Evolutionary conservation across 2,329 filamentous ascomycete species (phyloP), one percentile per base, ranked within the genome.

Genomic region (Cylindrodendrum hubeiense): DNA sequence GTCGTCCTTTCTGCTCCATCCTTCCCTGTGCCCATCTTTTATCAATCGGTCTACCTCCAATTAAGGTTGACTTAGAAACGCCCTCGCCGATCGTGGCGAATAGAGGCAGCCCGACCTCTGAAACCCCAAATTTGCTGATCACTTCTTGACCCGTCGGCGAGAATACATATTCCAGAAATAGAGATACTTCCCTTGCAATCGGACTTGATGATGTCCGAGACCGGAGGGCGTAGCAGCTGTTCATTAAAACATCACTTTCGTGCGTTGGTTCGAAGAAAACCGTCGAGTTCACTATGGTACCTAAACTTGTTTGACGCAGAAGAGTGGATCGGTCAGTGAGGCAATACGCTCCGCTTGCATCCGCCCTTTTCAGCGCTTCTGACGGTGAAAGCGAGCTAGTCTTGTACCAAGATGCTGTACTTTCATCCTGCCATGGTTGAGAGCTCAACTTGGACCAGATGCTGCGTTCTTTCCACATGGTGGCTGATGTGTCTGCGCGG

Each of bases 391-490:
- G 17, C 34, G 4, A 5, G 41, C 43, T 57, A 19, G 21, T 37
- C 12, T 49, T 57, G 9, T 57, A 57, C 54, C 54, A 57, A 4
- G 22, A 7, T 9, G 43, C 43, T 22, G 46, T 33, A 7, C 9
- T 6, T 17, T 37, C 15, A 28, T 57, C 54, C 1, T 49, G 7
- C 54, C 54, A 57, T 13, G 54, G 54, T 4, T 39, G 19, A 19
- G 7, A 19, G 5, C 10, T 15, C 10, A 49, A 22, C 26, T 44
- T n/a, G 13, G 7, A 30, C 54, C 54, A 57, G 21, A 49, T 39
- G 9, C 54, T 22, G 17, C 43, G 54, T 28, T 57, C 54, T 9
- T 57, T 57, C 54, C 54, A 57, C 54, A 57, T 57, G 3, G 43
- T 57, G 5, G 54, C 54, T 7, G 54, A 57, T 21, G 37, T 19